Evolutionary conservation across 768 basidiomycete genomes (phyloP).

Genomic region (Exsudoporus frostii): DNA sequence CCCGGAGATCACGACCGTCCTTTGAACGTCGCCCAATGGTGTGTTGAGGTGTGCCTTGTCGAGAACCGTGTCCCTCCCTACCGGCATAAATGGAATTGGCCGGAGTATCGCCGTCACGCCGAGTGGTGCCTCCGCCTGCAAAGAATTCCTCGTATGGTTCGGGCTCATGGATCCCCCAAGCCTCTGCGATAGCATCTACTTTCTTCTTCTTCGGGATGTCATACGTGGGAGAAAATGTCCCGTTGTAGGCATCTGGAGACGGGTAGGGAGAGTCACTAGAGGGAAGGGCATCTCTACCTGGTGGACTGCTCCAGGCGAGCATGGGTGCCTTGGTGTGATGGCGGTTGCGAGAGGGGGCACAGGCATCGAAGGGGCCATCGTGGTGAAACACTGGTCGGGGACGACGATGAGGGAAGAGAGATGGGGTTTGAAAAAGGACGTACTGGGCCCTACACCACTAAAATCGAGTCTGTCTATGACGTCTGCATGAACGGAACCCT

Average conservation of each 20-base stretch:
- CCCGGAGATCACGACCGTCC: constrained; percentile 50
- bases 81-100: constrained; percentile 70
- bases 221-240: constrained; percentile 48
- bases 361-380: constrained; percentile 90
- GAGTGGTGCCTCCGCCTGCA: constrained; percentile 64
- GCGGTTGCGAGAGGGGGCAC: constrained; percentile 85
- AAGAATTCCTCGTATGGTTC: constrained; percentile 90
- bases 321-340: constrained; percentile 78
- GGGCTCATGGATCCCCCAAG: constrained; percentile 91
- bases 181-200: constrained; percentile 85
- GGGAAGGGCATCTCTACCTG: constrained; percentile 40
- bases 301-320: constrained; percentile 62
- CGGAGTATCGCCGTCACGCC: constrained; percentile 52
- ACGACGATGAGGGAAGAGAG: neutral
- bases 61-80: constrained; percentile 44
- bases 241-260: constrained; percentile 37
- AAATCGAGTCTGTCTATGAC: constrained; percentile 88
- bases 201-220: constrained; percentile 79
- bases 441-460: constrained; percentile 81
- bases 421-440: constrained; percentile 31
- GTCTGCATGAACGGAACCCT: constrained; percentile 81
- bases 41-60: constrained; percentile 36
- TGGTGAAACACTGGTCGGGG: constrained; percentile 75
- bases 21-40: constrained; percentile 39
- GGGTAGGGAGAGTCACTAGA: constrained; percentile 50